Evolutionary conservation across 805 yeast species (phyloP).

Genomic region (Candida loeiensis): DNA sequence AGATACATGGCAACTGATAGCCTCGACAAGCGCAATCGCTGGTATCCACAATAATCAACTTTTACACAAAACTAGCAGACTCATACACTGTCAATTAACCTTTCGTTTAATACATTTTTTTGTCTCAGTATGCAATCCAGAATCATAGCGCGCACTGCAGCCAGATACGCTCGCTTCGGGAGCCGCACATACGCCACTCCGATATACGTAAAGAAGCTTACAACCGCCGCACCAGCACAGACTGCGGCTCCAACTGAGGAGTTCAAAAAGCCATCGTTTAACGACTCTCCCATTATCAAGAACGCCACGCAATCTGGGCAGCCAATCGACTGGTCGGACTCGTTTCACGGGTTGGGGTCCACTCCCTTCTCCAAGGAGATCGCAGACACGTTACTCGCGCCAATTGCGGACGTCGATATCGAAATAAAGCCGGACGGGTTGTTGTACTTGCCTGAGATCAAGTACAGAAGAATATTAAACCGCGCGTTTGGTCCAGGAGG

Average conservation of each 20-base stretch:
- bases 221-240: background rate
- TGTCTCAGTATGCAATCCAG: conserved; percentile 1
- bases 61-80: no score
- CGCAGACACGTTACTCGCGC: conserved; percentile 56
- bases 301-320: conserved; percentile 10
- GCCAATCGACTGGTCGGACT: conserved; percentile 72
- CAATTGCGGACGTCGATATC: conserved; percentile 67
- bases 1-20: no score
- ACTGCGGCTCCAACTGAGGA: background rate
- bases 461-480: conserved; percentile 85
- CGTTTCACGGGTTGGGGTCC: conserved; percentile 82
- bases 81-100: no score
- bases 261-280: conserved; percentile 10
- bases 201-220: conserved; percentile 7
- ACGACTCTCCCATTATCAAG: conserved; percentile 22
- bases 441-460: conserved; percentile 89
- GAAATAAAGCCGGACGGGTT: conserved; percentile 97
- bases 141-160: background rate
- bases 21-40: no score
- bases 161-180: background rate
- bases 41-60: no score
- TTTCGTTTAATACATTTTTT: no score
- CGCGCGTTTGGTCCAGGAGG: conserved; percentile 97
- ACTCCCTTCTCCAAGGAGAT: conserved; percentile 67
- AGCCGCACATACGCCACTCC: conserved; percentile 10